A percentile compares a stretch with the other conserved stretches of the same genome.
phyloP scores from a whole-genome alignment of 148 eudicot genomes.

The Arctostaphylos glauca region DNA sequence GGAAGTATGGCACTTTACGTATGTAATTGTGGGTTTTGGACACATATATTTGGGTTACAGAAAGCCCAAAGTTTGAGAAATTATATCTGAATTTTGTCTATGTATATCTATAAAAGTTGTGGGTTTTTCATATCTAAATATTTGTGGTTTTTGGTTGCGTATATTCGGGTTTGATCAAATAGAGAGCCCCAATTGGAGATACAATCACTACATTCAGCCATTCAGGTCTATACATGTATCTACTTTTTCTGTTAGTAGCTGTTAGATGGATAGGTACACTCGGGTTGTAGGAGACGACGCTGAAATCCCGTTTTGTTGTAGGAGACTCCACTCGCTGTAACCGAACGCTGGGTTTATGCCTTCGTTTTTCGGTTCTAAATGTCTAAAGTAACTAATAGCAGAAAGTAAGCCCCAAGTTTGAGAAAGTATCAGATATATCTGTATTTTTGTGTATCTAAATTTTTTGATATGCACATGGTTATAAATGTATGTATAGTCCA shows the following conservation, averaged over 20 bases:
- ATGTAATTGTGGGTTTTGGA: neutral
- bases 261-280: no score
- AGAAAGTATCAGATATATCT: neutral
- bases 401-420: slow-evolving; percentile 46
- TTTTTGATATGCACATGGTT: neutral
- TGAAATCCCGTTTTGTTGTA: no score
- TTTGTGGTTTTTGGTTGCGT: slow-evolving; percentile 25
- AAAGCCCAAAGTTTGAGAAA: neutral
- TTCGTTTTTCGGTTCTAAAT: no score
- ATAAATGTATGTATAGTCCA: neutral
- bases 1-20: no score
- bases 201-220: no score
- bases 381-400: no score
- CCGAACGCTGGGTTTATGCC: no score
- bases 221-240: no score
- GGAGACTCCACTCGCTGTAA: no score
- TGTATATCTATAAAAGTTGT: neutral
- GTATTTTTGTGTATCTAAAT: slow-evolving; percentile 24
- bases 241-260: no score
- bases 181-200: no score
- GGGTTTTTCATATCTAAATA: neutral
- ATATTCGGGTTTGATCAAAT: slow-evolving; percentile 72
- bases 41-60: neutral
- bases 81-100: neutral
- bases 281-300: no score